Percentiles rank a stretch among this genome's conserved stretches.
Evolutionary conservation across 31 red algal species (phyloP).

Genomic region (Bonnemaisonia californica): DNA sequence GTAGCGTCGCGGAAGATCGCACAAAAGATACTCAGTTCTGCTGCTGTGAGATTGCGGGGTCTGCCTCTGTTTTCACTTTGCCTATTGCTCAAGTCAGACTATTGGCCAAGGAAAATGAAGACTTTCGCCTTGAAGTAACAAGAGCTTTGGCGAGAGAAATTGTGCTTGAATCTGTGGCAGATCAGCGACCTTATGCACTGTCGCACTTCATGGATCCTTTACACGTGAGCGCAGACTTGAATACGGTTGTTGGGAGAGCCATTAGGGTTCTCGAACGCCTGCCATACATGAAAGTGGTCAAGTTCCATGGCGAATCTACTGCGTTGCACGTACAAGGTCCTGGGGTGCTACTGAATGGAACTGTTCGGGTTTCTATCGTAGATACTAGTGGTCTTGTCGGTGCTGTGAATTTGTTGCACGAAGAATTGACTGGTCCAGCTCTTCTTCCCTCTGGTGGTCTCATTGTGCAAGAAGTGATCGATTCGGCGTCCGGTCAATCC

Average conservation of each 20-base stretch:
- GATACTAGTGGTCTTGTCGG: conserved; percentile 78
- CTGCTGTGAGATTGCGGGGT: conserved; percentile 66
- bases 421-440: conserved; percentile 67
- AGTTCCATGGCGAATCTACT: conserved; percentile 35
- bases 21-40: conserved; percentile 64
- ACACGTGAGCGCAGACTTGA: conserved; percentile 13
- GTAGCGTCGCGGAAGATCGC: conserved; percentile 46
- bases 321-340: conserved; percentile 71
- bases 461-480: conserved; percentile 59
- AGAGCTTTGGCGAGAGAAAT: conserved; percentile 70
- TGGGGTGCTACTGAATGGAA: conserved; percentile 72
- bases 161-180: conserved; percentile 77
- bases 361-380: conserved; percentile 80
- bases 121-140: conserved; percentile 74
- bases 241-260: conserved; percentile 61
- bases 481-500: neutral
- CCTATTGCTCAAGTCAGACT: conserved; percentile 56
- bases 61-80: conserved; percentile 74
- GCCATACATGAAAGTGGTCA: conserved; percentile 75
- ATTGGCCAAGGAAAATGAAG: conserved; percentile 47
- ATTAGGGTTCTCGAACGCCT: conserved; percentile 53
- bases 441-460: conserved; percentile 74
- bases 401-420: conserved; percentile 78
- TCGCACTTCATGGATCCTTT: conserved; percentile 64
- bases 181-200: conserved; percentile 73